These are phyloP conservation scores for Arthroderma sp. DNA, from an alignment of 2,329 filamentous ascomycete species.

Conservation along the genomic window DNA sequence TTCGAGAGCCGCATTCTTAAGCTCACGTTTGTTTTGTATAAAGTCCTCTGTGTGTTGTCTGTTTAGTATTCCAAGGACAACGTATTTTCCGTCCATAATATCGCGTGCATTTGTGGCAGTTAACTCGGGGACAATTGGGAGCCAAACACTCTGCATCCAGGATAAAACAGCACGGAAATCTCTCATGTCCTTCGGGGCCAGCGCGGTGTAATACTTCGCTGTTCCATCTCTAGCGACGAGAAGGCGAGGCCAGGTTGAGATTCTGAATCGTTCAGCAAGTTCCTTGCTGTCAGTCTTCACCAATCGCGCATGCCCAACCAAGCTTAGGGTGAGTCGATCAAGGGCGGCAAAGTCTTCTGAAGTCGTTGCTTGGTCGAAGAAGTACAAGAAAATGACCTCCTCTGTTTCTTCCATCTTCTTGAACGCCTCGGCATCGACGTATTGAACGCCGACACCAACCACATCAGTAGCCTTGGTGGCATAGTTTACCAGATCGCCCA, in stretches of 20 bases:
- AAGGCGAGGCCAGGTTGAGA: slow-evolving; percentile 90
- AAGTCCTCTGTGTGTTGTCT: slow-evolving; percentile 71
- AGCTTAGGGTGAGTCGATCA: slow-evolving; percentile 70
- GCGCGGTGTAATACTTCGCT: slow-evolving; percentile 75
- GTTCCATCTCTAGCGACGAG: slow-evolving; percentile 81
- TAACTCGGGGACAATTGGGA: slow-evolving; percentile 88
- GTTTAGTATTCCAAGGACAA: slow-evolving; percentile 83
- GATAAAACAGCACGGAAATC: slow-evolving; percentile 66
- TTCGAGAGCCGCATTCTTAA: slow-evolving; percentile 89
- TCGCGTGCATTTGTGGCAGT: slow-evolving; percentile 83
- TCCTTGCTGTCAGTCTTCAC: slow-evolving; percentile 76
- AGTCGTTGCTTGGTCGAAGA: slow-evolving; percentile 92
- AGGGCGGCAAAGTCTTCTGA: slow-evolving; percentile 82
- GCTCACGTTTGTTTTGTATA: slow-evolving; percentile 63
- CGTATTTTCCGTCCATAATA: slow-evolving; percentile 87
- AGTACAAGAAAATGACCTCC: slow-evolving; percentile 93
- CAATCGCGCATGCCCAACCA: slow-evolving; percentile 83
- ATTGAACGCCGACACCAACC: slow-evolving; percentile 60
- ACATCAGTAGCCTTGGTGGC: slow-evolving; percentile 75
- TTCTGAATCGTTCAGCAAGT: slow-evolving; percentile 75
- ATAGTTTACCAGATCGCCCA: slow-evolving; percentile 81
- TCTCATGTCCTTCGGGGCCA: slow-evolving; percentile 85
- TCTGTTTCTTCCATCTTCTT: slow-evolving; percentile 79
- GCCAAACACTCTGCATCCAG: slow-evolving; percentile 96
- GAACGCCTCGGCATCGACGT: slow-evolving; percentile 67